Base-by-base conservation (phyloP, 805 yeast species). In the Kodamaea jinghongensis region DNA sequence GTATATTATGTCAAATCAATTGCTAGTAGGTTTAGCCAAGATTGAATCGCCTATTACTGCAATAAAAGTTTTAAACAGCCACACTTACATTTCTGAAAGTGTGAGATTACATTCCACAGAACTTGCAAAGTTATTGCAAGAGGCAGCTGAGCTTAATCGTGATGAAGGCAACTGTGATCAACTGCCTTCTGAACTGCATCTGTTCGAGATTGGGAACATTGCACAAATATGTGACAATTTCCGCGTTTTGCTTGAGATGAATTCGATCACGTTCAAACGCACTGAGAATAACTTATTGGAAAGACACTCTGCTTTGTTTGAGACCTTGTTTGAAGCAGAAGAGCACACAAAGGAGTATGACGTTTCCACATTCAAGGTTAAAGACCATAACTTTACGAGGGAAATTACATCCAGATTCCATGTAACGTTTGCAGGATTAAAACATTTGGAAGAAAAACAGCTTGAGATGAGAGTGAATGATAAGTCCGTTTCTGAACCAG, bases 1-100 rank as follows among this genome's bases (percentile, higher is more conserved):
- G 44, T 91, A 69, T 52, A 70, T 93, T 11, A 83, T 90, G 91
- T 78, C 96, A 4, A 89, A 87, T 54, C 93, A 83, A 50, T 58
- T 83, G 10, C 55, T 93, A 28, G 80, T 82, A 0, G 71, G 82
- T 0, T 59, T 93, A 31, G 80, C 80, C 4, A 63, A 73, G 3
- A 50, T 73, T 27, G 62, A 70, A 6, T 47, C 36, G 22, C 95
- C 96, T 3, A 71, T 74, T 0, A 81, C 78, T 40, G 61, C 78
- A 0, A 63, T 71, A 4, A 81, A 79, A 17, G 76, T 86, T 4
- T 54, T 79, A 35, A 66, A 72, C 23, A 69, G 64, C 17, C 70
- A 67, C 39, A 70, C 60, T 42, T 68, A 61, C 42, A 66, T 70
- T 31, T 71, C 80, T 15, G 83, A 76, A 38, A 67, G 62, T 47